Conservation (phyloP, 2,329 filamentous ascomycete genomes). For the Alternaria novae-zelandiae region DNA sequence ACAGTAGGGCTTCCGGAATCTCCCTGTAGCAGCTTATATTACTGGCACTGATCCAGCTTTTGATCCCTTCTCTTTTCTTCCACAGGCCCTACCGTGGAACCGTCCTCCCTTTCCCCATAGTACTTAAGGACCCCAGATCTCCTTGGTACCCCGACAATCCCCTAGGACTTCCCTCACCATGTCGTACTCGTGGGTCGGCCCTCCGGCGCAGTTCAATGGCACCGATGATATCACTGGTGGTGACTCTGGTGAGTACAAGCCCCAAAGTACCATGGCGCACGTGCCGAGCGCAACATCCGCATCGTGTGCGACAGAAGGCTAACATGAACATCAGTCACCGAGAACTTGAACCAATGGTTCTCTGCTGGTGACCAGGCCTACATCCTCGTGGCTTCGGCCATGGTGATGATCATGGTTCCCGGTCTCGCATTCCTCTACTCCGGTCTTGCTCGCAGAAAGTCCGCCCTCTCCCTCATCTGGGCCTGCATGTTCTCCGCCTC, state of each 20-base stretch:
- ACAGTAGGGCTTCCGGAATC: conserved; percentile 41
- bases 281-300: conserved; percentile 24
- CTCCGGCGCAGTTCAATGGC: conserved; percentile 57
- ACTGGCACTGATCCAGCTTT: conserved; percentile 32
- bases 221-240: conserved; percentile 71
- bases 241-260: conserved; percentile 72
- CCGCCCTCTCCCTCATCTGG: conserved; percentile 95
- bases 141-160: conserved; percentile 15
- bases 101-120: conserved; percentile 3
- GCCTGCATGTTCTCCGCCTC: conserved; percentile 93
- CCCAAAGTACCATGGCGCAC: conserved; percentile 22
- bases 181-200: conserved; percentile 58
- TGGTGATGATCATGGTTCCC: conserved; percentile 96
- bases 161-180: conserved; percentile 41
- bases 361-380: conserved; percentile 90
- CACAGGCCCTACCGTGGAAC: conserved; percentile 20
- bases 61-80: conserved; percentile 14
- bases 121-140: conserved; percentile 6
- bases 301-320: conserved; percentile 13
- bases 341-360: conserved; percentile 97
- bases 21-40: conserved; percentile 41
- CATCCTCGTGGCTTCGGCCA: conserved; percentile 86
- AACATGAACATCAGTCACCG: conserved; percentile 64
- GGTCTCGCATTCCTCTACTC: conserved; percentile 98
- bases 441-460: conserved; percentile 95